Base-by-base conservation (phyloP, 2,329 filamentous ascomycete species). In the Monilinia vaccinii-corymbosi region DNA sequence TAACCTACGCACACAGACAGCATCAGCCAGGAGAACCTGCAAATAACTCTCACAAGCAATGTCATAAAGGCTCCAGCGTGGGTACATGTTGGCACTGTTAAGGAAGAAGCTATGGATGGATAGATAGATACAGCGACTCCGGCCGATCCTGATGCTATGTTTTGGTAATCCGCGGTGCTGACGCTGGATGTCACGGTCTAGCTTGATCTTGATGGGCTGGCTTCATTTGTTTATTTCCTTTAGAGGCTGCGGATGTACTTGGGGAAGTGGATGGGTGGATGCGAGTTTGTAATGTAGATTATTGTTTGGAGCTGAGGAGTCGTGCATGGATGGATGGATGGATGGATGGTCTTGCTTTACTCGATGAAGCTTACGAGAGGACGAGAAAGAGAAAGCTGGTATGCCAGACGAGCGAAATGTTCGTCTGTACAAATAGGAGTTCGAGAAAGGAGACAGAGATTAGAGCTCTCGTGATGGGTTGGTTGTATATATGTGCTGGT, bases 401-500 rank as follows among this genome's bases (percentile, higher is more conserved):
- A 68, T 75, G 65, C 56, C 63, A 13, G 71, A 73, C 23, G 71
- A 73, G 14, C 73, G 77, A 63, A 78, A 77, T 61, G 68, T 65
- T 58, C 70, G 66, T 32, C 61, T 75, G 31, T 78, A 80, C 69
- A 61, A 63, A 18, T 58, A 69, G 25, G 81, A 81, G 42, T 66
- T 79, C 66, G 70, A 75, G 66, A 74, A 72, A 56, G 79, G 78
- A 2, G 78, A 83, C 69, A 71, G 70, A 16, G 75, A 79, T 55
- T 79, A 81, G 80, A 82, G 80, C 31, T 69, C 65, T 10, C 42
- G 77, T 9, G 80, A 77, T 5, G 76, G 83, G 60, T 73, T 86
- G 74, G 83, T 81, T 4, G 81, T 81, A 14, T 87, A 85, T 75
- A 82, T 81, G 84, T 4, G 80, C 80, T 32, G 83, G 77, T 0